These are phyloP conservation scores for Tephrocybe sp. DNA, from an alignment of 768 basidiomycete genomes.

Conservation along the genomic window DNA sequence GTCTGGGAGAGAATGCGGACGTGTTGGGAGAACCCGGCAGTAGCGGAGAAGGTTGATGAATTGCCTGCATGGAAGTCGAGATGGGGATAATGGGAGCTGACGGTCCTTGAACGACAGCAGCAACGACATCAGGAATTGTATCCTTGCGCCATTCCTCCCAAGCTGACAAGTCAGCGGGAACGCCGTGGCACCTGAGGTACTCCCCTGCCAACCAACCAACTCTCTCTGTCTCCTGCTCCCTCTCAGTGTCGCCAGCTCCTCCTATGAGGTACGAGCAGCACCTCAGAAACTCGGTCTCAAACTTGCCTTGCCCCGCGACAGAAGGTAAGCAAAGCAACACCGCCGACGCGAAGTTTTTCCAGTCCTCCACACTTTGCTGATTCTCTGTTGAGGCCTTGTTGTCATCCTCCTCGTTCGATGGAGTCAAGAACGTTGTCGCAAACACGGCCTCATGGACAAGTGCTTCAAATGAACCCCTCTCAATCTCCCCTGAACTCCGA, in stretches of 20 bases:
- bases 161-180: conserved; percentile 44
- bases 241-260: conserved; percentile 45
- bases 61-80: conserved; percentile 51
- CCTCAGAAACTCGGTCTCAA: conserved; percentile 69
- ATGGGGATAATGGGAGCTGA: conserved; percentile 31
- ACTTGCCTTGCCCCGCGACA: conserved; percentile 49
- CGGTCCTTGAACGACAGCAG: conserved; percentile 22
- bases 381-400: conserved; percentile 11
- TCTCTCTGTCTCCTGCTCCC: conserved; percentile 38
- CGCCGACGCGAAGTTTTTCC: conserved; percentile 64
- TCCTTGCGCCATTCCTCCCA: conserved; percentile 62
- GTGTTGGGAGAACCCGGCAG: conserved; percentile 43
- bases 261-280: conserved; percentile 64
- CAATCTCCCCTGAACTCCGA: conserved; percentile 37
- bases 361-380: conserved; percentile 28
- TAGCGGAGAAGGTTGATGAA: conserved; percentile 48
- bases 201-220: conserved; percentile 65
- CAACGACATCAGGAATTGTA: conserved; percentile 41
- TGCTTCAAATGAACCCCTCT: conserved; percentile 74
- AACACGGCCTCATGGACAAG: conserved; percentile 81
- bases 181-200: conserved; percentile 59
- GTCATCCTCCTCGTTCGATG: background rate
- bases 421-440: conserved; percentile 58
- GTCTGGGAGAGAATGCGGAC: conserved; percentile 53
- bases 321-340: conserved; percentile 60